These are phyloP conservation scores for Colletotrichum costaricense DNA, from an alignment of 2,329 filamentous ascomycete genomes.

Conservation along the genomic window DNA sequence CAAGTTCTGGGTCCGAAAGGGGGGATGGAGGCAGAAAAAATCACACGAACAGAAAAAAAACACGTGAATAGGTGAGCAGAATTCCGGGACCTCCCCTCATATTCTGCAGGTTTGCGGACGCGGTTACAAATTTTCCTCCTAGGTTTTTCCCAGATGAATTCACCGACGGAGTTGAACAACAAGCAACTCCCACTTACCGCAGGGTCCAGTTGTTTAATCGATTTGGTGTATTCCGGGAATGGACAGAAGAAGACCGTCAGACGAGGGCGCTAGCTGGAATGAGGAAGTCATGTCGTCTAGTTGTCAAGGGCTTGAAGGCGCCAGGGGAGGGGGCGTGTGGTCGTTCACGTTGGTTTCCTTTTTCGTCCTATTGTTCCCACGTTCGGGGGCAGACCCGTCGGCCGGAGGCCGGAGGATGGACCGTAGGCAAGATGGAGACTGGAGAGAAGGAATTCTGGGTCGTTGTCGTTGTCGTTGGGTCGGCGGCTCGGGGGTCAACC, in stretches of 20 bases:
- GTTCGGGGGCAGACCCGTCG: conserved; percentile 14
- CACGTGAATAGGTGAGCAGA: background rate
- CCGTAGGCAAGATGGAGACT: too few species aligned
- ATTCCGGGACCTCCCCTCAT: background rate
- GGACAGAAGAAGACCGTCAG: background rate
- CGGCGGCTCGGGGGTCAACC: conserved; percentile 3
- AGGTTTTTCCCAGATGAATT: background rate
- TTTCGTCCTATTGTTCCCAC: background rate
- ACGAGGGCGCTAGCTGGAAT: conserved; percentile 1
- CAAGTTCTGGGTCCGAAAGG: background rate
- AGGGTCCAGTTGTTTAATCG: background rate
- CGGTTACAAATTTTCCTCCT: background rate
- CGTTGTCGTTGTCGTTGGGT: background rate
- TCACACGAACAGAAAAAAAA: background rate
- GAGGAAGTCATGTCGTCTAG: background rate
- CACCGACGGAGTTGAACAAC: too few species aligned
- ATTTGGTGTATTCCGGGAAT: background rate
- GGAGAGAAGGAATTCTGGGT: background rate
- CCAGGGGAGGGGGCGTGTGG: background rate
- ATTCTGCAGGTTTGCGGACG: background rate
- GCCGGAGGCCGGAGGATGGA: background rate
- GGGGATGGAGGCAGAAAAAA: background rate
- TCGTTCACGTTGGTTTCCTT: conserved; percentile 16
- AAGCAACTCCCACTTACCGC: background rate
- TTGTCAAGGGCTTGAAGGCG: too few species aligned